Base-by-base conservation (phyloP, 495 filamentous ascomycete genomes). In the Eremomyces bilateralis region DNA sequence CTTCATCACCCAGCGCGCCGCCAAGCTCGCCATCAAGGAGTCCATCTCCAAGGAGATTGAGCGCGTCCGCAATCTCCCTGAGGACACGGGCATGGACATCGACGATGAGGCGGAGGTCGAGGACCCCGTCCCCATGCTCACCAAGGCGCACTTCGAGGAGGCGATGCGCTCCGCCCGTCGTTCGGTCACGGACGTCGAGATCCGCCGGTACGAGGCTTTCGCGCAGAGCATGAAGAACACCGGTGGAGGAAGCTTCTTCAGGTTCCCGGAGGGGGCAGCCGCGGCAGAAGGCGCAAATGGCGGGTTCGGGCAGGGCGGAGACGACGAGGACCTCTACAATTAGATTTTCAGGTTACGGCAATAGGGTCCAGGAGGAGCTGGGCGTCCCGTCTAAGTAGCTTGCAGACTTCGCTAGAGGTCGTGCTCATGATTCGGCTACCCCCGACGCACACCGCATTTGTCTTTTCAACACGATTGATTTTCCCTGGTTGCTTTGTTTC, bases 21-120 rank as follows among this genome's bases (percentile, higher is more conserved):
- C 93, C 65, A 97, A 97, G 70, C 73, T 97, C 45, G 88, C 88
- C 42, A 97, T 97, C 63, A 97, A 94, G 69, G 73, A 97, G 58
- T 68, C 83, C n/a, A 97, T 97, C 54, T 58, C 69, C 8, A 51
- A 64, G 33, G 84, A 94, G 36, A 93, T 97, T 42, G 78, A 92
- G 62, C 74, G 77, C 41, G 61, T 62, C 43, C 92, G 90, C 65
- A 71, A 71, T 42, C 83, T 78, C 39, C n/a, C n/a, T n/a, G 88
- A 92, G 56, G 82, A 77, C 38, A 76, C 72, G 41, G 85, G 81
- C 41, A 73, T 76, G 52, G 69, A 71, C 38, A 76, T 79, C 65
- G 79, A 80, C 34, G 77, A 80, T 46, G 81, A 84, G 39, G 70
- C 68, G 30, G 81, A 90, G 3, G 67, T 53, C 33, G 85, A 94